Conservation (phyloP, 1,284 basidiomycete genomes). For the Coriolopsis trogii region DNA sequence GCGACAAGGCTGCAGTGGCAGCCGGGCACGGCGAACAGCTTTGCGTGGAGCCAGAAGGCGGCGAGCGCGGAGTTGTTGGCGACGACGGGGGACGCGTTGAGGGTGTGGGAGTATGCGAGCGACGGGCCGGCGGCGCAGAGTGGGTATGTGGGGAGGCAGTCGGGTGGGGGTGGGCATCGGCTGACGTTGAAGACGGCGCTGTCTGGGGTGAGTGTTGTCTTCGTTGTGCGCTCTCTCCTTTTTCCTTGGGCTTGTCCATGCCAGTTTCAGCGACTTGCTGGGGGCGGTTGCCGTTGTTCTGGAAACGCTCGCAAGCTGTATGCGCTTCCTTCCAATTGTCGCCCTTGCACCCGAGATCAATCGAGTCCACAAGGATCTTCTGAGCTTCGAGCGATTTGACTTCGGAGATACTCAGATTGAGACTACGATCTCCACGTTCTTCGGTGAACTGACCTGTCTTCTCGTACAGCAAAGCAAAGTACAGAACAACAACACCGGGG, state of each 20-base stretch:
- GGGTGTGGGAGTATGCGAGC: conserved; percentile 85
- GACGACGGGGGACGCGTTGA: conserved; percentile 87
- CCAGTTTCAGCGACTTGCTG: too few species aligned
- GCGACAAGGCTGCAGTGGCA: conserved; percentile 86
- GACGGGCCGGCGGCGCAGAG: conserved; percentile 59
- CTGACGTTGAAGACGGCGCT: conserved; percentile 69
- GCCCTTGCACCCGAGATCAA: too few species aligned
- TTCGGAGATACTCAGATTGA: too few species aligned
- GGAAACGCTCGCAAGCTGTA: too few species aligned
- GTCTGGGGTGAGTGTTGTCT: conserved; percentile 72
- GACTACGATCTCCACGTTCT: not conserved
- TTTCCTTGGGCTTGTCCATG: too few species aligned
- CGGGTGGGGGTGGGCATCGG: conserved; percentile 57
- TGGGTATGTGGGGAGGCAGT: conserved; percentile 73
- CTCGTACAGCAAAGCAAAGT: conserved; percentile 78
- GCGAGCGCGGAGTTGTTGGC: conserved; percentile 79
- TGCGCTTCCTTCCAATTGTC: too few species aligned
- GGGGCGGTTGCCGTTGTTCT: too few species aligned
- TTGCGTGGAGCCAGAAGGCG: conserved; percentile 66
- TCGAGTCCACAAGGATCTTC: too few species aligned
- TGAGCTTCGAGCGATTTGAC: too few species aligned
- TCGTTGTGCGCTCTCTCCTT: conserved; percentile 2
- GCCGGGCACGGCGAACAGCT: conserved; percentile 63
- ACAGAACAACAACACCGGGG: conserved; percentile 78
- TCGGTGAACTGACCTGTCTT: conserved; percentile 7